Conservation (phyloP, 2,329 filamentous ascomycete species). For the Pyrenochaeta sp. region DNA sequence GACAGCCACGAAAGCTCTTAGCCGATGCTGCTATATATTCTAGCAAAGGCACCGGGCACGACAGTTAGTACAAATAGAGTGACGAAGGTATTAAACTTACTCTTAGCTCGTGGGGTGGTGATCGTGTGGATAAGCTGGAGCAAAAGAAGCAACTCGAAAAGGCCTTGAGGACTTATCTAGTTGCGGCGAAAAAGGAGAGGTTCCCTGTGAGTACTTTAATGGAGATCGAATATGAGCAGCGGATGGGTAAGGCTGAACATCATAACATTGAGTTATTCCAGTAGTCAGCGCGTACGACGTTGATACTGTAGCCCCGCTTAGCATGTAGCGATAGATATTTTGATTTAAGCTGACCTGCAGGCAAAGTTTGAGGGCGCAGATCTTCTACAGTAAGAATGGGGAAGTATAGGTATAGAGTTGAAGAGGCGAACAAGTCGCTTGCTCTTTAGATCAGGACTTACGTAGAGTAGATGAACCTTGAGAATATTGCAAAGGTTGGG, state of each 20-base stretch:
- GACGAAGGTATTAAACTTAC: neutral
- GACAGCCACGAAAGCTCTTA: neutral
- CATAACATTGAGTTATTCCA: neutral
- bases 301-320: neutral
- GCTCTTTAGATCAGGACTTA: neutral
- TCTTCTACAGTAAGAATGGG: neutral
- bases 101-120: neutral
- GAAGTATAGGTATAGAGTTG: neutral
- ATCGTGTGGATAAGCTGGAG: neutral
- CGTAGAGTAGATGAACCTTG: neutral
- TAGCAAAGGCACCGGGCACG: neutral
- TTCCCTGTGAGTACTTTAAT: neutral
- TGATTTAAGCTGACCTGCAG: neutral
- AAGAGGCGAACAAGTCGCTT: neutral
- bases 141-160: neutral
- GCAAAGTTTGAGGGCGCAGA: neutral
- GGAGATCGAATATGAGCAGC: neutral
- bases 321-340: neutral
- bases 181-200: neutral
- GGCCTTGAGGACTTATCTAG: neutral
- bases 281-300: neutral
- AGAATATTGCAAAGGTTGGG: conserved; percentile 1
- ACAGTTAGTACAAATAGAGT: neutral
- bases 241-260: neutral
- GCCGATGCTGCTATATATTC: neutral